phyloP scores from a whole-genome alignment of 805 yeast species.

The Tetrapisispora fleetii region DNA sequence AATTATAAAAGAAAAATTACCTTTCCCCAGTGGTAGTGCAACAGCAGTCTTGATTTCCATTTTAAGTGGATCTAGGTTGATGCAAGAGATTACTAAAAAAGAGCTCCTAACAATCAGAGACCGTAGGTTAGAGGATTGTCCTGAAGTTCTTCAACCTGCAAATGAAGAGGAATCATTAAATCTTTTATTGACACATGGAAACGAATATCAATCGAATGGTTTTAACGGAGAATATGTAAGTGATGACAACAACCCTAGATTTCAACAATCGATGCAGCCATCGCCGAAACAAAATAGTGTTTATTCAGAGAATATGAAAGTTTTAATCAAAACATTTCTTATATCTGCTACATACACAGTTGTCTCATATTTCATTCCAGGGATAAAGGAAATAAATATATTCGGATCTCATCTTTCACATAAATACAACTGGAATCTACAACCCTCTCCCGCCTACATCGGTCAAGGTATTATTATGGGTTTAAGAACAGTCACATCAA shows the following conservation, averaged over 20 bases:
- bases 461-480: conserved; percentile 99
- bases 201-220: background rate
- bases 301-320: conserved; percentile 49
- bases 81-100: conserved; percentile 26
- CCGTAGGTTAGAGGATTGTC: conserved; percentile 18
- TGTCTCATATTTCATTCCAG: conserved; percentile 62
- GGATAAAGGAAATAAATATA: conserved; percentile 57
- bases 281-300: background rate
- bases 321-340: conserved; percentile 50
- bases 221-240: too few species aligned
- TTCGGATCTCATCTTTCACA: conserved; percentile 59
- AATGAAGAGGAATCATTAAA: conserved; percentile 3
- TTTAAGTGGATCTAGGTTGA: conserved; percentile 57
- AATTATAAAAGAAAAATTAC: conserved; percentile 74
- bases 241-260: background rate
- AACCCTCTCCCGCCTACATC: conserved; percentile 93
- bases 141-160: conserved; percentile 18
- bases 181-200: background rate
- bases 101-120: conserved; percentile 30
- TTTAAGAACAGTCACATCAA: conserved; percentile 75
- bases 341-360: conserved; percentile 68
- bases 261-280: background rate
- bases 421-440: conserved; percentile 73
- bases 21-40: conserved; percentile 93
- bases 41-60: conserved; percentile 90